Evolutionary conservation across 441 rosid species (phyloP).

Genomic region (Pelargonium myrrhifolium): DNA sequence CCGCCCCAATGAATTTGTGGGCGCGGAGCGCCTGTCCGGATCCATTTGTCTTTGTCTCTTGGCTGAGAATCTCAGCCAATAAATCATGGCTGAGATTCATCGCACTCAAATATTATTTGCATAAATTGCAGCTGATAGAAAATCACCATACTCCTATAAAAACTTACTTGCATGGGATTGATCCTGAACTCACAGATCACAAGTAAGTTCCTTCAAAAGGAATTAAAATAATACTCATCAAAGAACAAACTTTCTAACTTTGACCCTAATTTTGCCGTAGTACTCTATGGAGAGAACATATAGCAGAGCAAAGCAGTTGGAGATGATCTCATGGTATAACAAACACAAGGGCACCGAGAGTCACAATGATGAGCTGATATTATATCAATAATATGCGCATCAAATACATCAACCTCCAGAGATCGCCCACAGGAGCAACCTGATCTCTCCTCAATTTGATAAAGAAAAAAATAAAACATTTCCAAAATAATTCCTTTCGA

Average conservation of each 20-base stretch:
- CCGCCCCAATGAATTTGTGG: no score
- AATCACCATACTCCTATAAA: no score
- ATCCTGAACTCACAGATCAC: not conserved
- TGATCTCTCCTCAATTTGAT: not conserved
- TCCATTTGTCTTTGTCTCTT: no score
- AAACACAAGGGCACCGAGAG: no score
- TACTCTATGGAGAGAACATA: not conserved
- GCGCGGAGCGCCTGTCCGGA: no score
- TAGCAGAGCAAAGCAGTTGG: not conserved
- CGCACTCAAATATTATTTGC: no score
- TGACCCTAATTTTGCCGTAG: not conserved
- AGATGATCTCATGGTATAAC: not conserved
- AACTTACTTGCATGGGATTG: no score
- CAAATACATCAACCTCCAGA: not conserved
- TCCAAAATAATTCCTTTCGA: not conserved
- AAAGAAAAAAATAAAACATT: not conserved
- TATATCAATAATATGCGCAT: no score
- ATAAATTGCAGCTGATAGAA: no score
- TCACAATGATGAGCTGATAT: no score
- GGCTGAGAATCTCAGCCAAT: no score
- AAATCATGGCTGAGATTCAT: no score
- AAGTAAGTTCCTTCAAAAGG: not conserved
- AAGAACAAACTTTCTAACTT: not conserved
- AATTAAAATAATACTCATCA: not conserved
- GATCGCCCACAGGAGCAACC: not conserved